Base-by-base conservation (phyloP, 2,329 filamentous ascomycete species). In the Neurospora crassa region DNA sequence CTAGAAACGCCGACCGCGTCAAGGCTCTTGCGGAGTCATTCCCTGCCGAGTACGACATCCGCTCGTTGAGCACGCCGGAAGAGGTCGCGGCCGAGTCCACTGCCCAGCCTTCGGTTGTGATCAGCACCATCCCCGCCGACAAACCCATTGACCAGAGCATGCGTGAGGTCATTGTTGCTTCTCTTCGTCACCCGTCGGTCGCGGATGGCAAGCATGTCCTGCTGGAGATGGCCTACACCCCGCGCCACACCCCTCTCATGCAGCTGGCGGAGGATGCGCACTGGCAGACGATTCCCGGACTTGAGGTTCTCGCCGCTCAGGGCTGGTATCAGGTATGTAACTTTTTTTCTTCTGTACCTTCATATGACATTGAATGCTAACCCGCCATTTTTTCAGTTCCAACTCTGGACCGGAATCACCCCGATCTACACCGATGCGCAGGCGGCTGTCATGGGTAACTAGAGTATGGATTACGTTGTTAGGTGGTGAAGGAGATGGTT, bases 171-270 rank as follows among this genome's bases (percentile, higher is more conserved):
- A 82, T 97, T 11, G 81, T 82, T 5, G 81, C 84, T 18, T 77
- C 89, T 42, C 78, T 89, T n/a, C 82, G 83, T 71, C 80, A 80
- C 34, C 81, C 71, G 12, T 70, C 77, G 73, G 70, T 68, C 29
- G 79, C 76, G 74, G 79, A 67, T 77, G 73, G 77, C 70, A 76
- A 79, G 77, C 86, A 87, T 24, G 87, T 96, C 14, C 82, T 98
- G 73, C 82, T 98, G 3, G 96, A 99, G 81, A 97, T 99, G 94
- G 95, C 96, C 1, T 99, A 99, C 81, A 96, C 95, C 81, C 96
- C 96, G 24, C 84, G 87, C 0, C 87, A 92, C 69, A 99, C 96
- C 5, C 88, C 91, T 8, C 81, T 97, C 75, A 97, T 98, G 90
- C 87, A 92, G 79, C 83, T 97, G 78, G 95, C 94, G 2, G 86